These are phyloP conservation scores for Suhomyces faveliae DNA, from an alignment of 805 yeast species.

Conservation along the genomic window DNA sequence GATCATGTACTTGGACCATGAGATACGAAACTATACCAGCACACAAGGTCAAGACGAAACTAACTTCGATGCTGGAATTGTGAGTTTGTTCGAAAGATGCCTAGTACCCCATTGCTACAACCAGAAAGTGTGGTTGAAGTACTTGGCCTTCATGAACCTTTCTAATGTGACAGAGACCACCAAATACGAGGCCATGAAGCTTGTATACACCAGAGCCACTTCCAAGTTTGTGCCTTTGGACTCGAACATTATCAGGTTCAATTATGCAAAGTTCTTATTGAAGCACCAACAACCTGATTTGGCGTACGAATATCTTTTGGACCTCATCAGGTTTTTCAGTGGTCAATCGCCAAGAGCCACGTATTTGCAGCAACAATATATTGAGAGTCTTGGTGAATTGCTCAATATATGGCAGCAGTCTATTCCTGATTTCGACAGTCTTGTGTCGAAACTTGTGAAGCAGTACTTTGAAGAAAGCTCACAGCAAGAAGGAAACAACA, in stretches of 20 bases:
- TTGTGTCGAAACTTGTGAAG: conserved; percentile 13
- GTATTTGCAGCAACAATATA: conserved; percentile 20
- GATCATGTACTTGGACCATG: conserved; percentile 60
- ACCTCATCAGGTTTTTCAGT: conserved; percentile 23
- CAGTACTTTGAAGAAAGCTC: conserved; percentile 15
- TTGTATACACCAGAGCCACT: conserved; percentile 53
- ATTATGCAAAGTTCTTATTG: conserved; percentile 25
- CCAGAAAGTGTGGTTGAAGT: conserved; percentile 68
- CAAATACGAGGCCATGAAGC: conserved; percentile 31
- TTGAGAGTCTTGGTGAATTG: conserved; percentile 13
- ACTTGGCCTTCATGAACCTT: conserved; percentile 50
- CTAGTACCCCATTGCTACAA: conserved; percentile 64
- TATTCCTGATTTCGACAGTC: background rate
- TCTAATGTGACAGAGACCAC: conserved; percentile 18
- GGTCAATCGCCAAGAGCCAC: conserved; percentile 11
- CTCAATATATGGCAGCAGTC: conserved; percentile 10
- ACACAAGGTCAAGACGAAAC: background rate
- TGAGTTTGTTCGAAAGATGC: conserved; percentile 66
- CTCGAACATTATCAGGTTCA: conserved; percentile 22
- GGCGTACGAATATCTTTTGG: conserved; percentile 28
- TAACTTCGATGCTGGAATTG: conserved; percentile 4
- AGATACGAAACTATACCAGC: conserved; percentile 26
- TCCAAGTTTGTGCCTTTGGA: conserved; percentile 36
- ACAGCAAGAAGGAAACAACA: background rate
- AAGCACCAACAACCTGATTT: conserved; percentile 16